phyloP scores from a whole-genome alignment of 1,284 basidiomycete species.

The Ganoderma sinense region DNA sequence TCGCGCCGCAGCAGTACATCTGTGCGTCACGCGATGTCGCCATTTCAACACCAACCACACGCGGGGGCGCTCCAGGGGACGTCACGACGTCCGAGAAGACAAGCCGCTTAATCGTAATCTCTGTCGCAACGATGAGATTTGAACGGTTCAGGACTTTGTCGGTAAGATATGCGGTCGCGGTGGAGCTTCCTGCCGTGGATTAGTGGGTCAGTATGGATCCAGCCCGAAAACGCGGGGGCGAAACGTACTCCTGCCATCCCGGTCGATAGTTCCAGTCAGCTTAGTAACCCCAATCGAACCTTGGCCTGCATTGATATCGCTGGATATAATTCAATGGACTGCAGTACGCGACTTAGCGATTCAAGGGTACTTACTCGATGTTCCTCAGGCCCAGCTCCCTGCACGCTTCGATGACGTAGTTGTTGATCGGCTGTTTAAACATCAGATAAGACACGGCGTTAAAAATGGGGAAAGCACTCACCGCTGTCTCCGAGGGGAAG shows the following conservation, averaged over 20 bases:
- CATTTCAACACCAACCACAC: constrained; percentile 43
- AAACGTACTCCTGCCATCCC: constrained; percentile 40
- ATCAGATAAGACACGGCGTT: background rate
- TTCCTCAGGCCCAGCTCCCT: constrained; percentile 35
- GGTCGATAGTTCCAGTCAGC: constrained; percentile 38
- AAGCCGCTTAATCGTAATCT: constrained; percentile 31
- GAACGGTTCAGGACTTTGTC: constrained; percentile 41
- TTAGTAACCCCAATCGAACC: constrained; percentile 37
- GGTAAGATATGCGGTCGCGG: constrained; percentile 49
- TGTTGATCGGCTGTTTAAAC: constrained; percentile 20
- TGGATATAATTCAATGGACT: constrained; percentile 14
- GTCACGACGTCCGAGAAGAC: constrained; percentile 32
- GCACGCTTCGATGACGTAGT: constrained; percentile 27
- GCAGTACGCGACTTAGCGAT: background rate
- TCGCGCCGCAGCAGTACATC: constrained; percentile 40
- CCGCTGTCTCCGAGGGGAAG: constrained; percentile 24
- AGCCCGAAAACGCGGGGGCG: background rate
- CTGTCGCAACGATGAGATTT: constrained; percentile 42
- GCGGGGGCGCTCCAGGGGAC: constrained; percentile 11
- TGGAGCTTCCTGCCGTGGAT: constrained; percentile 41
- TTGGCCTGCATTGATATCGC: constrained; percentile 39
- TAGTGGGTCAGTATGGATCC: background rate
- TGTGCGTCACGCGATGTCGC: constrained; percentile 27
- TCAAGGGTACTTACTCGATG: constrained; percentile 29
- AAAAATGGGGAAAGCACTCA: constrained; percentile 4